phyloP scores from a whole-genome alignment of 768 basidiomycete genomes.

The Tephrocybe rancida region DNA sequence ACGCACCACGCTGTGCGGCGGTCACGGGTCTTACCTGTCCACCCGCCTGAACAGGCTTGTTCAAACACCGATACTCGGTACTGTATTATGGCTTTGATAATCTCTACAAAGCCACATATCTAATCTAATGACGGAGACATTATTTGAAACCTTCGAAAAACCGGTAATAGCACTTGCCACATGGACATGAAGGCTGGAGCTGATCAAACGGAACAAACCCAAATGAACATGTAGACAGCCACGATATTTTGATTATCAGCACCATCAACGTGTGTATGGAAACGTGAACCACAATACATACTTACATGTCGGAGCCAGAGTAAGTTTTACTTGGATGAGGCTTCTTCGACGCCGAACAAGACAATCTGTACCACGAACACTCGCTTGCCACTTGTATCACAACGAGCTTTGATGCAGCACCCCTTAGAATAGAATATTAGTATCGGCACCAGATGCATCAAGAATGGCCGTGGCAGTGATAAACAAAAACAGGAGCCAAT shows the following conservation, averaged over 20 bases:
- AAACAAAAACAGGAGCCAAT: too few species aligned
- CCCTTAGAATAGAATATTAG: background rate
- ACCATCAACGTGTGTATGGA: conserved; percentile 7
- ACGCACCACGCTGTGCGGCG: too few species aligned
- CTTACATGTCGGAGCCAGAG: background rate
- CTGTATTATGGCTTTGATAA: too few species aligned
- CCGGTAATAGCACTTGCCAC: background rate
- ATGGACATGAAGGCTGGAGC: background rate
- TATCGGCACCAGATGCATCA: too few species aligned
- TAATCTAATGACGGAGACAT: too few species aligned
- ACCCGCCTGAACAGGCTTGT: too few species aligned
- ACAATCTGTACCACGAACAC: background rate
- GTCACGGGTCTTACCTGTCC: too few species aligned
- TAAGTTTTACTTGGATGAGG: background rate
- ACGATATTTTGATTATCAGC: background rate
- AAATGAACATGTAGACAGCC: background rate
- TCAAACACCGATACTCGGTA: too few species aligned
- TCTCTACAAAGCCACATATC: too few species aligned
- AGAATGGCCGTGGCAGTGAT: too few species aligned
- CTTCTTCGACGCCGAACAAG: background rate
- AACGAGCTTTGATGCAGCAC: background rate
- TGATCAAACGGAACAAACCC: background rate
- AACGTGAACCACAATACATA: background rate
- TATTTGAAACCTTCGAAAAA: too few species aligned
- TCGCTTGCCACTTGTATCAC: background rate